phyloP scores from a whole-genome alignment of 768 basidiomycete species.

The Lanmaoa rubissima region DNA sequence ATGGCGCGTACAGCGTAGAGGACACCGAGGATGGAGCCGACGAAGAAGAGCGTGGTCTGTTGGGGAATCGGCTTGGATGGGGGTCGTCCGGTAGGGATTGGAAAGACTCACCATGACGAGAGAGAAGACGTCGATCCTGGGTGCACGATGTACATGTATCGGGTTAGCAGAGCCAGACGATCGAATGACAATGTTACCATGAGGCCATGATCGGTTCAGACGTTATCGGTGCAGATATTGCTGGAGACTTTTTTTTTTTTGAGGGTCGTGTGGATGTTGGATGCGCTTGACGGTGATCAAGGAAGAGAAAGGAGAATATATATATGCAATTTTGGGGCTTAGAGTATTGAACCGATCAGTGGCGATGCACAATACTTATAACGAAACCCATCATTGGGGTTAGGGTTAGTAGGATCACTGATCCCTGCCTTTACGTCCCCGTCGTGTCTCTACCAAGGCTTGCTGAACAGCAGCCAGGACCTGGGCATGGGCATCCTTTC shows the following conservation, averaged over 20 bases:
- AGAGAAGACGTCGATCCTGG: slow-evolving; percentile 20
- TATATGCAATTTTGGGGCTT: too few relatives aligned
- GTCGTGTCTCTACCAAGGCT: slow-evolving; percentile 38
- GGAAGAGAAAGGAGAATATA: not conserved
- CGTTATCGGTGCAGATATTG: not conserved
- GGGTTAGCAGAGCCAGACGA: not conserved
- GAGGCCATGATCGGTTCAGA: slow-evolving; percentile 15
- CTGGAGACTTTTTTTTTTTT: not conserved
- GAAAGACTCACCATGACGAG: slow-evolving; percentile 11
- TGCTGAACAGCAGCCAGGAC: slow-evolving; percentile 75
- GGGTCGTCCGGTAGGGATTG: not conserved
- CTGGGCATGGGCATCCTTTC: slow-evolving; percentile 61
- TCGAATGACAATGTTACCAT: slow-evolving; percentile 1
- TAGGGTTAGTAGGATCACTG: not conserved
- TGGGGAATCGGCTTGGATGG: not conserved
- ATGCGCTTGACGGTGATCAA: not conserved
- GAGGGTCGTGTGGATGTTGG: not conserved
- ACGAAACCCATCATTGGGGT: not conserved
- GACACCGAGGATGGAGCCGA: slow-evolving; percentile 45
- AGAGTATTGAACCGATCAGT: not conserved
- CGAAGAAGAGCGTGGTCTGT: slow-evolving; percentile 43
- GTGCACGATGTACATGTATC: not conserved
- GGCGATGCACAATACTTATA: not conserved
- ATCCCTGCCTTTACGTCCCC: not conserved
- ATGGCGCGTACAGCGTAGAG: slow-evolving; percentile 38